These are phyloP conservation scores for Candida coquimbonensis DNA, from an alignment of 805 yeast genomes.

Conservation along the genomic window DNA sequence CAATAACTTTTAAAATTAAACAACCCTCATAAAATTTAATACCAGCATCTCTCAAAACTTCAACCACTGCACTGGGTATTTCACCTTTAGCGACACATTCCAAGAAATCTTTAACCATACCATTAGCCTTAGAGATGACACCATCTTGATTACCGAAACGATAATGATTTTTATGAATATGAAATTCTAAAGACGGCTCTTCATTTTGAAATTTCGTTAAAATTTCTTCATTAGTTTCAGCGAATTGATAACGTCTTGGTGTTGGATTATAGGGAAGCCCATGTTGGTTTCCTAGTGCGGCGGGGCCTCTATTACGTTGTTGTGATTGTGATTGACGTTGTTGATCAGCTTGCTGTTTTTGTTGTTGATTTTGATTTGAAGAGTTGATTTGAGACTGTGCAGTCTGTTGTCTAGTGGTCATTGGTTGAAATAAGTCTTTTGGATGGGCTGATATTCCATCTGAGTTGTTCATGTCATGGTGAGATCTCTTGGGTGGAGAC, in stretches of 20 bases:
- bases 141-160: conserved; percentile 90
- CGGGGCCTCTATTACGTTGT: conserved; percentile 22
- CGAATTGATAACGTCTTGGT: conserved; percentile 46
- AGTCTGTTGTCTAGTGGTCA: conserved; percentile 13
- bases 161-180: conserved; percentile 86
- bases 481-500: conserved; percentile 10
- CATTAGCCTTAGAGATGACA: conserved; percentile 71
- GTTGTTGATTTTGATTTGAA: neutral
- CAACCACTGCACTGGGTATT: conserved; percentile 85
- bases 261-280: conserved; percentile 20
- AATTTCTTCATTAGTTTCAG: conserved; percentile 66
- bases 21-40: conserved; percentile 86
- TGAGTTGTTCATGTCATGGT: conserved; percentile 13
- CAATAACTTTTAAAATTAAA: conserved; percentile 76
- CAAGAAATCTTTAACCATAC: conserved; percentile 71
- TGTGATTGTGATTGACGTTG: conserved; percentile 9
- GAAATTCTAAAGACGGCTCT: conserved; percentile 81
- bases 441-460: conserved; percentile 5
- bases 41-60: conserved; percentile 81
- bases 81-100: conserved; percentile 73
- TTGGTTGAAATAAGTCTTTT: neutral
- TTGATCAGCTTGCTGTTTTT: neutral
- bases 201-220: conserved; percentile 68
- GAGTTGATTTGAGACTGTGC: conserved; percentile 9
- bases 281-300: conserved; percentile 24